Percentiles rank a stretch among this genome's conserved stretches.
phyloP scores from a whole-genome alignment of 2,329 filamentous ascomycete species.

The Colletotrichum australisinense region DNA sequence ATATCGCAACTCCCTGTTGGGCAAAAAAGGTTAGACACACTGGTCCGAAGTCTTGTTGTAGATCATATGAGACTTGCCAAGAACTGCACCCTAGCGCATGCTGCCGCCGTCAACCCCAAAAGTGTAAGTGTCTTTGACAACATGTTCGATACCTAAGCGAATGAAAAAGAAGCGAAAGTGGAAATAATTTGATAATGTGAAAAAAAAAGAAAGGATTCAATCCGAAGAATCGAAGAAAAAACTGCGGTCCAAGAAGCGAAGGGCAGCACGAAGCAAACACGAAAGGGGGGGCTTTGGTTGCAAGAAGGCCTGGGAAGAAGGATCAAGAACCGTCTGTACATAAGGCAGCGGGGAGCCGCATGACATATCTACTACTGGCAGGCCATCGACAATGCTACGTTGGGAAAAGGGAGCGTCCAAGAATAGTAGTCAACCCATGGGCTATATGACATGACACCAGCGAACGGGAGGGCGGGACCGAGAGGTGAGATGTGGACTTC shows the following conservation, averaged over 20 bases:
- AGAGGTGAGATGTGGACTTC: background rate
- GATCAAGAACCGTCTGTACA: background rate
- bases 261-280: slow-evolving; percentile 12
- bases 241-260: slow-evolving; percentile 8
- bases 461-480: background rate
- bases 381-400: background rate
- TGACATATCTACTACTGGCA: slow-evolving; percentile 16
- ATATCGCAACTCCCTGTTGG: slow-evolving; percentile 53
- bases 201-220: slow-evolving; percentile 27
- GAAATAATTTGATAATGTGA: background rate
- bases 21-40: background rate
- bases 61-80: slow-evolving; percentile 25
- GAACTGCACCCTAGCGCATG: slow-evolving; percentile 33
- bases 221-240: slow-evolving; percentile 17
- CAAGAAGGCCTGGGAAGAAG: slow-evolving; percentile 3
- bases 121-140: slow-evolving; percentile 23
- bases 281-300: slow-evolving; percentile 2
- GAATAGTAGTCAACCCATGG: slow-evolving; percentile 22
- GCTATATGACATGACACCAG: background rate
- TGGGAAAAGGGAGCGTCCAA: background rate
- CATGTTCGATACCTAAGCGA: slow-evolving; percentile 31
- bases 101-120: slow-evolving; percentile 29
- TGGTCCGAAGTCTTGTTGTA: slow-evolving; percentile 19
- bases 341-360: slow-evolving; percentile 21
- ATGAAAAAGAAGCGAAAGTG: slow-evolving; percentile 18